Evolutionary conservation across 352 stramenopile genomes (phyloP).

Genomic region (Pythium sp.): DNA sequence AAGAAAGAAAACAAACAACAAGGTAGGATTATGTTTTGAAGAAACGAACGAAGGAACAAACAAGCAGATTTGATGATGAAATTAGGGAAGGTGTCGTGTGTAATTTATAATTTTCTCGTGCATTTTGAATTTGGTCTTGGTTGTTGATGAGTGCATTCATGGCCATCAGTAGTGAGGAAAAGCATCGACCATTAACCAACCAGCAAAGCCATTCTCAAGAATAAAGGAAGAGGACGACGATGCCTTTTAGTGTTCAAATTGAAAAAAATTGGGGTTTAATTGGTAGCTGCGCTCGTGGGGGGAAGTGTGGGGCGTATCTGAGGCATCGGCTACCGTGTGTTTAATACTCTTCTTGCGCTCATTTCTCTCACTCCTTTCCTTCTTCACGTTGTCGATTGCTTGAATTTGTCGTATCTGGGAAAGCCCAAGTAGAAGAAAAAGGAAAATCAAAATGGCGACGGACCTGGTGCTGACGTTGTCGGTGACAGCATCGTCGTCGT

Average conservation of each 20-base stretch:
- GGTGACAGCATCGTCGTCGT: not conserved
- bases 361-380: not conserved
- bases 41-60: not conserved
- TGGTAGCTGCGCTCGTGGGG: not conserved
- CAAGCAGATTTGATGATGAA: constrained; percentile 7
- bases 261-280: constrained; percentile 1
- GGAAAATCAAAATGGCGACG: not conserved
- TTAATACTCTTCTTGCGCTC: constrained; percentile 8
- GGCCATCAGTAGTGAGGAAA: not conserved
- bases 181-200: not conserved
- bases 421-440: not conserved
- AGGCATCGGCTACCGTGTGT: not conserved
- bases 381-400: not conserved
- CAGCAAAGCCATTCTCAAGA: not conserved
- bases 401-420: not conserved
- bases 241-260: constrained; percentile 1
- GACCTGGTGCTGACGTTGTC: not conserved
- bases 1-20: constrained; percentile 10
- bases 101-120: constrained; percentile 28
- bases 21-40: constrained; percentile 11
- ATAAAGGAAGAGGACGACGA: not conserved
- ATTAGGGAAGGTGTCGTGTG: constrained; percentile 12
- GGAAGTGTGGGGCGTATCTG: not conserved
- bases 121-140: not conserved
- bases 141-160: not conserved